Base-by-base conservation (phyloP, 2,329 filamentous ascomycete species). In the Aphanocladium album region DNA sequence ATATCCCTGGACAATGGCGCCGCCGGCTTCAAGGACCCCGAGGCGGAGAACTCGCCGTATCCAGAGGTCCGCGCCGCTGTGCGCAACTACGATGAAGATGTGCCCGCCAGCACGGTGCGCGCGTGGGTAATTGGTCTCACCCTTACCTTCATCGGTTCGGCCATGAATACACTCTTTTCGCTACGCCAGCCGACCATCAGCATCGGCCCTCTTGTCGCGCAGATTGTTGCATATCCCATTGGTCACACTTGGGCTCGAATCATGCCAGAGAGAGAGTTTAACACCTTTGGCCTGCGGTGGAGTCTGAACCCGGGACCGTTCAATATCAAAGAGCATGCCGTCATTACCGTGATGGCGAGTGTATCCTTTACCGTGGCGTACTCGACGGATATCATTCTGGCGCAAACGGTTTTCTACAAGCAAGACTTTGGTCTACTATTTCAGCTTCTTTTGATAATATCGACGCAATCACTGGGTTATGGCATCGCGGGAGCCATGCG, bases 341-440 rank as follows among this genome's bases (percentile, higher is more conserved):
- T 89, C 62, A 88, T 89, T 60, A 83, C 86, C 19, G 83, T 88
- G 65, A 88, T 88, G 84, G 87, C 89, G 17, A 85, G 88, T 68
- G 86, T 89, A 6, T 86, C 87, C 5, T 89, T 90, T 64, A 86
- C 77, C 54, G 85, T 81, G 6, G 86, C 88, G 3, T 91, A 91
- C 66, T 87, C 88, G 1, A 91, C 88, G 1, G 89, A 91, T 65
- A 87, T 90, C 33, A 82, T 92, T 49, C 77, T 90, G 2, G 88
- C 88, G 0, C 88, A 90, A 72, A 75, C 84, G 19, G 80, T 87
- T 17, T 91, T 90, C 67, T 91, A 91, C 70, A 85, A 87, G 69
- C 82, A 89, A 66, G 77, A 86, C 62, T 89, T 89, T 67, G 87
- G 87, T 21, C 78, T 89, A 64, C 64, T 77, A 1, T 91, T 88